Evolutionary conservation across 176 grass and related monocot species (phyloP).

Genomic region (Rhynchospora breviuscula): DNA sequence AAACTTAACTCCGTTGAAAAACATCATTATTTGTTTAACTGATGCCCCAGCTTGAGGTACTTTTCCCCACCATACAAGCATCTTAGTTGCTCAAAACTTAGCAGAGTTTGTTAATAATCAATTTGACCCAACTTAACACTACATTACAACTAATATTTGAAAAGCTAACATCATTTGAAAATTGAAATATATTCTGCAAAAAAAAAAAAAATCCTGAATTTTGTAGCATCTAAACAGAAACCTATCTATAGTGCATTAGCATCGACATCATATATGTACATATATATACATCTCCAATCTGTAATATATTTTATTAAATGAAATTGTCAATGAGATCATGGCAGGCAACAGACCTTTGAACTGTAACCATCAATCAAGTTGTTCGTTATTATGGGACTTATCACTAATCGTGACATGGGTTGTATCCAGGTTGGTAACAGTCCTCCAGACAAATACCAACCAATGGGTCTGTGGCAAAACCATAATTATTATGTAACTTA

Average conservation of each 20-base stretch:
- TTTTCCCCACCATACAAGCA: background rate
- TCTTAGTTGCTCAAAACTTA: background rate
- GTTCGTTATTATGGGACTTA: background rate
- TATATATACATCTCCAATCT: background rate
- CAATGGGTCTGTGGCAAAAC: background rate
- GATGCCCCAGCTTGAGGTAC: background rate
- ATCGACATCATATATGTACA: constrained; percentile 6
- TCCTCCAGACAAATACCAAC: background rate
- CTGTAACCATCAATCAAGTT: background rate
- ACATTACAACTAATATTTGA: background rate
- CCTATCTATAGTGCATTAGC: background rate
- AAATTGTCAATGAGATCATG: background rate
- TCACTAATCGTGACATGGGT: background rate
- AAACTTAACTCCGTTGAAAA: background rate
- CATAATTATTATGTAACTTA: background rate
- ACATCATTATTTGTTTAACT: background rate
- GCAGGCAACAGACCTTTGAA: background rate
- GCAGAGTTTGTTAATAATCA: background rate
- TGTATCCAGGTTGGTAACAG: background rate
- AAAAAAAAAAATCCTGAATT: background rate
- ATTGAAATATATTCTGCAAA: background rate
- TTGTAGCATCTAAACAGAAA: background rate
- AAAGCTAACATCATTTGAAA: background rate
- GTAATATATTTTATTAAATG: background rate
- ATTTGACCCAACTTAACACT: background rate